These are phyloP conservation scores for Lasiosphaeria ovina DNA, from an alignment of 495 filamentous ascomycete genomes.

Conservation along the genomic window DNA sequence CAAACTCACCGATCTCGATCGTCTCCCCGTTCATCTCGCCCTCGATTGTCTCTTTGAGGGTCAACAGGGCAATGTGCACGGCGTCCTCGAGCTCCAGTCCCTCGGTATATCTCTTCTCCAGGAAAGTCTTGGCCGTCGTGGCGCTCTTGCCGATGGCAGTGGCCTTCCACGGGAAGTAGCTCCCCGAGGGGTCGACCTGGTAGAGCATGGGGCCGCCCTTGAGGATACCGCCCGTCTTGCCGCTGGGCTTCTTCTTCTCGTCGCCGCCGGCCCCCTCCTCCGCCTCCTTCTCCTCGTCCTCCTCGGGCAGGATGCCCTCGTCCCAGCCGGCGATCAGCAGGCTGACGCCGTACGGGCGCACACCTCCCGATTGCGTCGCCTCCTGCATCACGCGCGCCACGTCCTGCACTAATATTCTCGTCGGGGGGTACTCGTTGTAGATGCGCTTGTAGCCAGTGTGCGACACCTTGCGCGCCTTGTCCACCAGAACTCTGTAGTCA, in stretches of 20 bases:
- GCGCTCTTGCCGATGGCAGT: conserved; percentile 99
- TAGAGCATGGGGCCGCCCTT: conserved; percentile 97
- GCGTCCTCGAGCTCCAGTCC: conserved; percentile 97
- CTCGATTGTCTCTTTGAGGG: conserved; percentile 98
- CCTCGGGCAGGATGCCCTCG: conserved; percentile 85
- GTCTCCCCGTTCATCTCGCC: conserved; percentile 99
- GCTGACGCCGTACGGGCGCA: conserved; percentile 96
- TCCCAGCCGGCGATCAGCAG: conserved; percentile 97
- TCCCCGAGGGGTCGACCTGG: conserved; percentile 95
- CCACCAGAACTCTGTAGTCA: conserved; percentile 95
- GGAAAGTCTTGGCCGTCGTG: conserved; percentile 95
- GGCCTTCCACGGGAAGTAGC: conserved; percentile 99
- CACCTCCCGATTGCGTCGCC: conserved; percentile 95
- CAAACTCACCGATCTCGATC: conserved; percentile 85
- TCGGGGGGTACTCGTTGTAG: conserved; percentile 99
- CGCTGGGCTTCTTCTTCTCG: conserved; percentile 65
- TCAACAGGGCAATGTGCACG: conserved; percentile 96
- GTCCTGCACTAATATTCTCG: conserved; percentile 97
- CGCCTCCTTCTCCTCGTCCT: conserved; percentile 50
- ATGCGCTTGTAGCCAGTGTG: conserved; percentile 99
- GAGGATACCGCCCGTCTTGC: conserved; percentile 89
- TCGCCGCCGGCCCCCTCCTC: conserved; percentile 50
- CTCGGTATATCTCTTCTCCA: conserved; percentile 98
- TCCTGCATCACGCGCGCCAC: conserved; percentile 98
- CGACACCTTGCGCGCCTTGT: conserved; percentile 97